Evolutionary conservation across 331 rosid species (phyloP), one percentile per base, ranked within the genome.

Genomic region (Saraca asoca): DNA sequence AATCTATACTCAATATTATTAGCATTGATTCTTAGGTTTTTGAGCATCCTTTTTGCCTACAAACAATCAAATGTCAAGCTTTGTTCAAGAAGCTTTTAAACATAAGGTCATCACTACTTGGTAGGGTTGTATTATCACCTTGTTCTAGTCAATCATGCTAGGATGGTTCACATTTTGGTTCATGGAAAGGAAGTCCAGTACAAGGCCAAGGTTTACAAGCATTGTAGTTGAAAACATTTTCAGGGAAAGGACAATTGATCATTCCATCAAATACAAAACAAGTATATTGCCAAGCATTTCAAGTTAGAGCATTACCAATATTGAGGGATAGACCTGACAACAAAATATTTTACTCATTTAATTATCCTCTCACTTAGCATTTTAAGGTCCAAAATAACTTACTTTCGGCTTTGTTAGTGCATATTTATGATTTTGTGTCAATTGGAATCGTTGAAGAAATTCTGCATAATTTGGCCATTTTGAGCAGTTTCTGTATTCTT

Each of bases 151-250:
- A 80, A 80, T 71, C 0, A 0, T 2, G 11, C 43, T 0, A 8
- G 67, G 58, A 9, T 68, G 31, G 3, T 24, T 12, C 0, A 72
- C 69, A 62, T 63, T 57, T 43, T 72, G 81, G 48, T 80, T 80
- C 11, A 3, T 7, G 35, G 33, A 19, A 2, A 80, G 85, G 67
- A 80, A 80, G 0, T 76, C 79, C 24, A 72, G 2, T 11, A 76
- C 79, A 15, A 79, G 76, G 2, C 85, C 85, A 57, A 81, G 74
- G 67, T 72, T 63, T 12, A 80, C 17, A 43, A 68, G 24, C 75
- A 76, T 57, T 12, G 81, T 80, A 7, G 73, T 72, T n/a, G 85
- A 72, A n/a, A 35, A 68, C 76, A 69, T 80, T 81, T 80, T 51
- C 13, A 38, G 33, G 31, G 7, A 49, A 57, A 61, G 3, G 51